Evolutionary conservation across 1,139 yeast species (phyloP).

Genomic region (Zygosaccharomyces sapae): DNA sequence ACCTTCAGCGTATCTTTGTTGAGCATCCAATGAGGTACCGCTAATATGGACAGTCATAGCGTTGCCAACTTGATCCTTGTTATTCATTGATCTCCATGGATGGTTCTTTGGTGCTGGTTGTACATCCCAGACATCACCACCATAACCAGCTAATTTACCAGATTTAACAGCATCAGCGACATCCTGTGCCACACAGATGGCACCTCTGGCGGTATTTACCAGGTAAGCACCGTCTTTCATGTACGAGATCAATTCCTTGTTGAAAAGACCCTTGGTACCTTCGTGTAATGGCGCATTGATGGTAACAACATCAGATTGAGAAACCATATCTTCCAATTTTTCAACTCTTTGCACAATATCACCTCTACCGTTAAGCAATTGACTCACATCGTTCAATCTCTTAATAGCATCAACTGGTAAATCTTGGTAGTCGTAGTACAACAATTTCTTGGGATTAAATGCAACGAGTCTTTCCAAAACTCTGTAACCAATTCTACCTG

Average conservation of each 20-base stretch:
- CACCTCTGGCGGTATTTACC: slow-evolving; percentile 84
- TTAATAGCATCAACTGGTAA: slow-evolving; percentile 55
- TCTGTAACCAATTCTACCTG: slow-evolving; percentile 78
- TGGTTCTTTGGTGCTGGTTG: slow-evolving; percentile 77
- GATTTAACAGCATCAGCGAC: slow-evolving; percentile 68
- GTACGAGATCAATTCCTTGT: slow-evolving; percentile 62
- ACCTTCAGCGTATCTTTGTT: slow-evolving; percentile 67
- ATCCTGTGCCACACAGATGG: slow-evolving; percentile 66
- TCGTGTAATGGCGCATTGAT: slow-evolving; percentile 77
- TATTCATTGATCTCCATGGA: slow-evolving; percentile 71
- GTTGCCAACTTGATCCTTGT: slow-evolving; percentile 67
- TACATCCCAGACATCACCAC: slow-evolving; percentile 81
- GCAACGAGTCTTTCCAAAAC: slow-evolving; percentile 70
- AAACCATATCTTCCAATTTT: slow-evolving; percentile 61
- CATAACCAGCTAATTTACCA: slow-evolving; percentile 73
- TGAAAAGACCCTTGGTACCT: slow-evolving; percentile 59
- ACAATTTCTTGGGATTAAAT: slow-evolving; percentile 68
- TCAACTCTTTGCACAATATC: slow-evolving; percentile 54
- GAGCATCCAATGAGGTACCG: slow-evolving; percentile 80
- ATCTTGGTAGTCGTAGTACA: slow-evolving; percentile 73
- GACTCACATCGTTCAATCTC: slow-evolving; percentile 40
- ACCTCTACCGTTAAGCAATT: slow-evolving; percentile 5
- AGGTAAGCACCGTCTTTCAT: slow-evolving; percentile 76
- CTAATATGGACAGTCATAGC: slow-evolving; percentile 85
- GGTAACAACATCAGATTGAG: slow-evolving; percentile 69